A percentile compares a stretch with the other conserved stretches of the same genome.
phyloP scores from a whole-genome alignment of 495 filamentous ascomycete genomes.

The Tuber brumale region DNA sequence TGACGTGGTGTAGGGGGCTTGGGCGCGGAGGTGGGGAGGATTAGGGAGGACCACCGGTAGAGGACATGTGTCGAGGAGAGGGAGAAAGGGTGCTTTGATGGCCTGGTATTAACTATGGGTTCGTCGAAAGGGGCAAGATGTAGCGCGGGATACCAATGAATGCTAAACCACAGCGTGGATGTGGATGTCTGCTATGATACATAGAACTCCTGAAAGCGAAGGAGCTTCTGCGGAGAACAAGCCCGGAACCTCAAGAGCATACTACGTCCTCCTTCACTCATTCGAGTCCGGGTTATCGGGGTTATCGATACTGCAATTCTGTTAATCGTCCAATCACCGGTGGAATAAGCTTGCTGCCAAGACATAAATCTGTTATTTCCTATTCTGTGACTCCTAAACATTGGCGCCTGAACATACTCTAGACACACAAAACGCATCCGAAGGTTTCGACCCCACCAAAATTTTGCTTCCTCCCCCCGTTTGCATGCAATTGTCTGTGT shows the following conservation, averaged over 20 bases:
- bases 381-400: neutral
- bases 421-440: neutral
- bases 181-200: neutral
- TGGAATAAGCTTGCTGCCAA: neutral
- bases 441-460: neutral
- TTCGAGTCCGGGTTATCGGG: neutral
- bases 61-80: neutral
- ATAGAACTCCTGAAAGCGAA: neutral
- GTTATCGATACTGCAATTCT: neutral
- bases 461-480: neutral
- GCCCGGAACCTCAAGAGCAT: neutral
- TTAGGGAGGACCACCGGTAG: neutral
- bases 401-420: neutral
- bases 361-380: neutral
- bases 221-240: neutral
- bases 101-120: neutral
- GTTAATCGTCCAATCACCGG: neutral
- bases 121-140: neutral
- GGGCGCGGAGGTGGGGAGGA: neutral
- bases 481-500: neutral
- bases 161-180: neutral
- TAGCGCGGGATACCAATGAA: neutral
- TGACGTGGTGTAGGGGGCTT: neutral
- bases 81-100: neutral
- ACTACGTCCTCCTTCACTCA: neutral